A percentile compares a stretch with the other conserved stretches of the same genome.
Conservation (phyloP, 345 rosid genomes). For the rapeseed (Brassica napus) region Da-Ae NC_063449.1:18083501-18084000, state of each 20-base stretch:
- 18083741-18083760: conserved; percentile 18
- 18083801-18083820: conserved; percentile 13
- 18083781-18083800: conserved; percentile 25
- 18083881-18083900: conserved; percentile 55
- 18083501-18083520: background rate
- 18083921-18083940: background rate
- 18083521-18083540: background rate
- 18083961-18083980: conserved; percentile 75
- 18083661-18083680: conserved; percentile 81
- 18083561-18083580: background rate
- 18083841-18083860: conserved; percentile 86
- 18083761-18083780: background rate
- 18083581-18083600: conserved; percentile 19
- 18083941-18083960: conserved; percentile 26
- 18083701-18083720: conserved; percentile 9
- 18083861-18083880: conserved; percentile 70
- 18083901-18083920: background rate
- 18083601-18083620: conserved; percentile 84
- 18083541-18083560: conserved; percentile 1
- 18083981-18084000: conserved; percentile 71
- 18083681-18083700: conserved; percentile 33
- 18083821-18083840: conserved; percentile 21
- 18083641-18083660: conserved; percentile 99
- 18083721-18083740: conserved; percentile 8
- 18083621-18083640: conserved; percentile 87